These are phyloP conservation scores for Ceratocystis albifundus DNA, from an alignment of 2,329 filamentous ascomycete species.

Conservation along the genomic window DNA sequence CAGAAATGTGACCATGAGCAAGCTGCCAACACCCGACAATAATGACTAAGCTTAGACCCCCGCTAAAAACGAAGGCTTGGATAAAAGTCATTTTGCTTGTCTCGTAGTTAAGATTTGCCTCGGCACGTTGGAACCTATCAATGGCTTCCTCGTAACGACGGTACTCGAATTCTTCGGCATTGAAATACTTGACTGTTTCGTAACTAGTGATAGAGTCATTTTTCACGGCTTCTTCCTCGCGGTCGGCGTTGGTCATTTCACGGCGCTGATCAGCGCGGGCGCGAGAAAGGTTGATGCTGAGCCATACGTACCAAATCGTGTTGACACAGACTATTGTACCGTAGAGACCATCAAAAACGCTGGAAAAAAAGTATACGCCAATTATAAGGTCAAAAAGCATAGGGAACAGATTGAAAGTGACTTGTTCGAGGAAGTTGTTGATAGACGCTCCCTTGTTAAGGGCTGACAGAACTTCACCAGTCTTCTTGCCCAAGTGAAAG, in stretches of 20 bases:
- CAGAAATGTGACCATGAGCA: constrained; percentile 49
- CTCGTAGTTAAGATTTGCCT: constrained; percentile 64
- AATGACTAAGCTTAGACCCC: constrained; percentile 59
- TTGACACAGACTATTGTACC: constrained; percentile 72
- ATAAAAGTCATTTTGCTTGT: constrained; percentile 71
- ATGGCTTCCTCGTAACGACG: constrained; percentile 61
- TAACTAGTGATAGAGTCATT: constrained; percentile 99
- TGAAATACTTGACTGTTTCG: constrained; percentile 88
- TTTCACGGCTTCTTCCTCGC: constrained; percentile 94
- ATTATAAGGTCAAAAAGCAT: constrained; percentile 86
- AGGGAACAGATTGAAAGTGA: constrained; percentile 89
- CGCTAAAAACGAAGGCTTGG: constrained; percentile 69
- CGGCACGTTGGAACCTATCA: constrained; percentile 57
- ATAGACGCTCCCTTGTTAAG: constrained; percentile 93
- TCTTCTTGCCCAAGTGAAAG: constrained; percentile 93
- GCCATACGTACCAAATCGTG: constrained; percentile 90
- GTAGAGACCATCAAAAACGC: constrained; percentile 53
- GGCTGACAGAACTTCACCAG: constrained; percentile 88
- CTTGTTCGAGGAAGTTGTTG: constrained; percentile 90
- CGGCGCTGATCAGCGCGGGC: constrained; percentile 83
- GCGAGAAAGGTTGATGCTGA: constrained; percentile 91
- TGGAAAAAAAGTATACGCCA: constrained; percentile 69
- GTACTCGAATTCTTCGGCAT: constrained; percentile 71
- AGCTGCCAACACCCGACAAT: constrained; percentile 70
- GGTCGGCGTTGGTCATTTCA: constrained; percentile 87